These are phyloP conservation scores for Cicer judaicum DNA, from an alignment of 306 rosid species.

Conservation along the genomic window DNA sequence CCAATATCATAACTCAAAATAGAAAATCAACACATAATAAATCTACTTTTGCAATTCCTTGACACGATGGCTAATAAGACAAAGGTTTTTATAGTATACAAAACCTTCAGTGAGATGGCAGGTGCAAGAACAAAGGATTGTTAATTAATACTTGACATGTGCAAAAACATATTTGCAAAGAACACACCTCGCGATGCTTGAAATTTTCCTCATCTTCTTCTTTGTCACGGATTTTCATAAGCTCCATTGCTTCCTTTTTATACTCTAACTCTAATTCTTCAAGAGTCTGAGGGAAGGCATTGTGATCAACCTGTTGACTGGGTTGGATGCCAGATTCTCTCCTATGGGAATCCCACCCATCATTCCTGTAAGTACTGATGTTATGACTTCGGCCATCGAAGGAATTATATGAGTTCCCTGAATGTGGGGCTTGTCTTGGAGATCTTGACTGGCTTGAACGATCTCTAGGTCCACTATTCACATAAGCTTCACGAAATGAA, in stretches of 20 bases:
- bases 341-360: conserved; percentile 79
- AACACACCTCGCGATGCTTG: conserved; percentile 92
- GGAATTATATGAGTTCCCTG: conserved; percentile 69
- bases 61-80: conserved; percentile 11
- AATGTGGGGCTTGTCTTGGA: conserved; percentile 73
- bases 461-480: conserved; percentile 84
- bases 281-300: conserved; percentile 61
- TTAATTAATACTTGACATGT: conserved; percentile 36
- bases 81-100: neutral
- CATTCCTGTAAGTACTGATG: conserved; percentile 67
- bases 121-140: conserved; percentile 24
- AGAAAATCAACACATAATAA: conserved; percentile 22
- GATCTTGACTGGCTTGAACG: conserved; percentile 90
- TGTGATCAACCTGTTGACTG: conserved; percentile 67
- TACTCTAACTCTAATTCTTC: conserved; percentile 89
- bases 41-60: conserved; percentile 16
- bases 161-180: conserved; percentile 9
- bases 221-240: conserved; percentile 74
- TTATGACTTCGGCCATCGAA: conserved; percentile 71
- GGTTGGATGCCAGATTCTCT: conserved; percentile 79
- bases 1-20: neutral
- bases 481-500: conserved; percentile 97
- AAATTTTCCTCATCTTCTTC: conserved; percentile 96
- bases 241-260: conserved; percentile 80
- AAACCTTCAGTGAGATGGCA: neutral